phyloP scores from a whole-genome alignment of 805 yeast genomes.

The Wickerhamomyces xylosicus region DNA sequence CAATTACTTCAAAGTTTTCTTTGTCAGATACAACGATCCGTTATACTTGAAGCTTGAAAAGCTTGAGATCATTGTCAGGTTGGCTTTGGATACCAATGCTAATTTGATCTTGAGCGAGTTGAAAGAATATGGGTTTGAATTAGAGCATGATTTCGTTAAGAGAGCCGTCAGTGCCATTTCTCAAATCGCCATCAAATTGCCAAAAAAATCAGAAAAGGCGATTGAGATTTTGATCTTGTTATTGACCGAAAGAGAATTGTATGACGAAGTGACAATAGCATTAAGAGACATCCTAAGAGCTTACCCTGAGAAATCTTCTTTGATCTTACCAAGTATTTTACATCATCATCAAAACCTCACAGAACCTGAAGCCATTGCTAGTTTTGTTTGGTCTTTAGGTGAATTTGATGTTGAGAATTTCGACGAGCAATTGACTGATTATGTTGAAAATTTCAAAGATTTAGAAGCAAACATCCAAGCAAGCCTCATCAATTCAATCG shows the following conservation, averaged over 20 bases:
- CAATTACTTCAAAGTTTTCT: conserved; percentile 79
- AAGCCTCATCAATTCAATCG: conserved; percentile 48
- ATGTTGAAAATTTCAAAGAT: conserved; percentile 44
- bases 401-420: conserved; percentile 55
- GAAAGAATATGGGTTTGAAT: conserved; percentile 75
- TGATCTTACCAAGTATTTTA: conserved; percentile 45
- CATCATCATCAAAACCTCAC: conserved; percentile 36
- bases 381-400: conserved; percentile 61
- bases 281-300: conserved; percentile 59
- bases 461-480: conserved; percentile 54
- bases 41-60: conserved; percentile 69
- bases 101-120: conserved; percentile 54
- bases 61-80: conserved; percentile 61
- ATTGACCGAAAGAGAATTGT: conserved; percentile 52
- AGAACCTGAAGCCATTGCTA: conserved; percentile 39
- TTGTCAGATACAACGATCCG: conserved; percentile 81
- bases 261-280: conserved; percentile 52
- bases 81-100: conserved; percentile 52
- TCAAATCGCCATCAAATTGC: conserved; percentile 58
- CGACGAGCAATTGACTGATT: conserved; percentile 31
- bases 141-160: conserved; percentile 69
- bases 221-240: conserved; percentile 51
- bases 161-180: conserved; percentile 60
- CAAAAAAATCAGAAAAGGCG: conserved; percentile 40
- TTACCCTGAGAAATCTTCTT: conserved; percentile 40